Evolutionary conservation across 192 early-diverging fungal genomes (phyloP).

Genomic region (Haplosporangium gracile): DNA sequence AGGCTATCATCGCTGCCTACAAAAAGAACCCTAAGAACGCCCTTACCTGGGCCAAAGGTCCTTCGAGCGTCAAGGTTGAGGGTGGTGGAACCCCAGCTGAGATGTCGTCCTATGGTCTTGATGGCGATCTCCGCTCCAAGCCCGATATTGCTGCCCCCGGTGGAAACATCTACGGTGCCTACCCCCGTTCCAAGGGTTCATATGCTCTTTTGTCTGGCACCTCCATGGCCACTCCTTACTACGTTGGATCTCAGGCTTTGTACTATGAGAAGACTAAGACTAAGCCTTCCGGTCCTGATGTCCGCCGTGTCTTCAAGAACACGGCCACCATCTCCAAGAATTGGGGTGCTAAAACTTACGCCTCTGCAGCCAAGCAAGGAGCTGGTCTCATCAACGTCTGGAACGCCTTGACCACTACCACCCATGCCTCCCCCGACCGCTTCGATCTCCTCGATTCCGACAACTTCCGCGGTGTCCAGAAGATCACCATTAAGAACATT

Average conservation of each 20-base stretch:
- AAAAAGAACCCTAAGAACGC: conserved; percentile 29
- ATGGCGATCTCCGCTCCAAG: conserved; percentile 72
- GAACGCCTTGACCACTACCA: conserved; percentile 67
- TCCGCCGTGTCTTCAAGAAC: conserved; percentile 45
- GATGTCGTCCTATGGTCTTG: conserved; percentile 82
- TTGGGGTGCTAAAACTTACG: neutral
- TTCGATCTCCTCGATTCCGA: conserved; percentile 69
- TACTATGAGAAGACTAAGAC: conserved; percentile 26
- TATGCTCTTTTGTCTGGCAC: conserved; percentile 67
- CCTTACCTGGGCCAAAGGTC: conserved; percentile 14
- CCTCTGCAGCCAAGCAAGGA: conserved; percentile 73
- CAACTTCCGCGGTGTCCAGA: conserved; percentile 39
- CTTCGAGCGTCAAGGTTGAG: conserved; percentile 10
- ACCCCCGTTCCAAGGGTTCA: conserved; percentile 56
- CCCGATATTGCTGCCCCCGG: conserved; percentile 67
- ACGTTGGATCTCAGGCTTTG: conserved; percentile 46
- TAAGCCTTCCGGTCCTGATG: conserved; percentile 10
- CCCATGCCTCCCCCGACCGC: conserved; percentile 65
- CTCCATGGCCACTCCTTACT: conserved; percentile 67
- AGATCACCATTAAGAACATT: conserved; percentile 59
- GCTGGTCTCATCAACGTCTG: conserved; percentile 82
- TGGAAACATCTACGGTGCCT: conserved; percentile 64
- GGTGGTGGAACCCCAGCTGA: conserved; percentile 70
- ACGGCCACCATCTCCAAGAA: conserved; percentile 35
- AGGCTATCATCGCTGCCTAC: conserved; percentile 37